A percentile compares a stretch with the other conserved stretches of the same genome.
Conservation (phyloP, 768 basidiomycete genomes). For the Tulasnella sp. region DNA sequence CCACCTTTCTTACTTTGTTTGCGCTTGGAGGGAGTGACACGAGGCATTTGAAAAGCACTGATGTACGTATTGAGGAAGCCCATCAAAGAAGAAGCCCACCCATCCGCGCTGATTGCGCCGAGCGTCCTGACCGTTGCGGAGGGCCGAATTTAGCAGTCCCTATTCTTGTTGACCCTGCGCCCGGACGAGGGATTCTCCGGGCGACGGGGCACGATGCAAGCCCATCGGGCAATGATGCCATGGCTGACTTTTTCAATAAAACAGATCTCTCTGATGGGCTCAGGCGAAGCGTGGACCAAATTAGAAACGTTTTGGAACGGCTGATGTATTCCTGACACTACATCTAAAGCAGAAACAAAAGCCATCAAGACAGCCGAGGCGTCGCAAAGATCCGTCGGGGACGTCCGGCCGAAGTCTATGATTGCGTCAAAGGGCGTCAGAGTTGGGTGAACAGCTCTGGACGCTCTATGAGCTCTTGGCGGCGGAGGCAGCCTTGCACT, state of each 20-base stretch:
- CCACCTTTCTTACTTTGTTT: background rate
- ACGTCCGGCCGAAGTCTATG: background rate
- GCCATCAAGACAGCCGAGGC: background rate
- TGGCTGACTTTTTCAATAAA: background rate
- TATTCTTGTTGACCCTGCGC: slow-evolving; percentile 9
- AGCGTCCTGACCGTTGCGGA: background rate
- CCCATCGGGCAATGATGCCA: background rate
- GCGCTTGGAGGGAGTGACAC: background rate
- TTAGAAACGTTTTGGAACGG: background rate
- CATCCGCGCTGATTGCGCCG: background rate
- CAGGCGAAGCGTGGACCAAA: background rate
- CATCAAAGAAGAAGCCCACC: background rate
- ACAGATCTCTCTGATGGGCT: background rate
- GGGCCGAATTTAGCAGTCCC: background rate
- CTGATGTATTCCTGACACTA: slow-evolving; percentile 3
- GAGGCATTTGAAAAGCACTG: background rate
- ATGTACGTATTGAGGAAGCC: background rate
- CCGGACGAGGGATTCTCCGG: background rate
- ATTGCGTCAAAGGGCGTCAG: background rate
- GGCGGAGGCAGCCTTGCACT: slow-evolving; percentile 38
- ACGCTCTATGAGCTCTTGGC: slow-evolving; percentile 2
- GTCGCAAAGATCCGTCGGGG: background rate
- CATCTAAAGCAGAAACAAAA: background rate
- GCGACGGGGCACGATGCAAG: background rate
- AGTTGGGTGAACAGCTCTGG: background rate